phyloP scores from a whole-genome alignment of 176 grass and related monocot species.

The Miscanthus lutarioriparius region DNA sequence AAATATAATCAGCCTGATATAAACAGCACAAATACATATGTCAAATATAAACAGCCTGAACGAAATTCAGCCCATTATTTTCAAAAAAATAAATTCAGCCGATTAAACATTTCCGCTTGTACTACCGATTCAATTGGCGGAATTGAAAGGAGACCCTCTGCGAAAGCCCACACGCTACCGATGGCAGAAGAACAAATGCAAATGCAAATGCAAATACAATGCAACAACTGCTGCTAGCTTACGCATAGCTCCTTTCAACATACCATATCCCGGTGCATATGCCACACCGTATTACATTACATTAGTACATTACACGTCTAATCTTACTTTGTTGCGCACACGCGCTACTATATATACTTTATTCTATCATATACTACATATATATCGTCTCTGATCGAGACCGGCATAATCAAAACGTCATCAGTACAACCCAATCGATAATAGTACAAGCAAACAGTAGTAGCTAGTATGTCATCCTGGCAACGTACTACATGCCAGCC shows the following conservation, averaged over 20 bases:
- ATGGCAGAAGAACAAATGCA: no score
- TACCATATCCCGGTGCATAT: neutral
- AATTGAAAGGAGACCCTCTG: no score
- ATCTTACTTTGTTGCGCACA: neutral
- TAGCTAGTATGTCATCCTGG: neutral
- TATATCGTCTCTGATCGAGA: neutral
- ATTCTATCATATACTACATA: neutral
- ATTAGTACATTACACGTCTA: neutral
- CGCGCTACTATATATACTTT: constrained; percentile 9
- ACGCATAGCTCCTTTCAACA: neutral
- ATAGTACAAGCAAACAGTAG: neutral
- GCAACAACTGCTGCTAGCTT: constrained; percentile 28
- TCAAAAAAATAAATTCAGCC: no score
- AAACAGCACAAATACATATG: no score
- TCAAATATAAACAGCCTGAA: no score
- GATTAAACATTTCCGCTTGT: no score
- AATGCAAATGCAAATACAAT: no score
- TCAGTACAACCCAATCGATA: constrained; percentile 18
- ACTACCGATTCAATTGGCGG: no score
- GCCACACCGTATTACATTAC: neutral
- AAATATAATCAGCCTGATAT: no score
- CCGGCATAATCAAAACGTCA: neutral
- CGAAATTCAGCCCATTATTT: no score
- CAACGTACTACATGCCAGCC: neutral
- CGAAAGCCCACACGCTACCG: no score